phyloP scores from a whole-genome alignment of 192 early-diverging fungal genomes.

The Entomortierella chlamydospora region DNA sequence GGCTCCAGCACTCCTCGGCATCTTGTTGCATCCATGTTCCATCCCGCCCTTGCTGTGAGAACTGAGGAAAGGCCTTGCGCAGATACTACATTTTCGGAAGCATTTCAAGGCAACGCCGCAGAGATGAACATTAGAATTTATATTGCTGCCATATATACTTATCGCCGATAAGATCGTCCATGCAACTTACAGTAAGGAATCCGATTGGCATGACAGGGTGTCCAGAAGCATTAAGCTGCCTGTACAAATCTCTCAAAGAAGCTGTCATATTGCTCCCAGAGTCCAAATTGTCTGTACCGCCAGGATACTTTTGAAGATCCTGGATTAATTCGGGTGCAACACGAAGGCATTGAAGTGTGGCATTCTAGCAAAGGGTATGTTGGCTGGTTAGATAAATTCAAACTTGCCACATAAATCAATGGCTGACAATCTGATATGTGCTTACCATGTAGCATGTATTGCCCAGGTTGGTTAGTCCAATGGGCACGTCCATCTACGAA shows the following conservation, averaged over 20 bases:
- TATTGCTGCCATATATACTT: neutral
- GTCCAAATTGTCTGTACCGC: slow-evolving; percentile 62
- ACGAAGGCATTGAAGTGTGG: slow-evolving; percentile 94
- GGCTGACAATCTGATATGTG: neutral
- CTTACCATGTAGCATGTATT: slow-evolving; percentile 88
- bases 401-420: neutral
- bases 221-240: slow-evolving; percentile 74
- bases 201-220: slow-evolving; percentile 81
- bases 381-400: too few relatives aligned
- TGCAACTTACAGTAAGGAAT: slow-evolving; percentile 74
- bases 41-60: slow-evolving; percentile 79
- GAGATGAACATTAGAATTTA: neutral
- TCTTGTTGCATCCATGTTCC: slow-evolving; percentile 93
- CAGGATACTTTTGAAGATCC: slow-evolving; percentile 58
- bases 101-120: neutral
- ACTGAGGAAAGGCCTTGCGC: slow-evolving; percentile 86
- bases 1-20: slow-evolving; percentile 97
- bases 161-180: neutral
- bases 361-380: slow-evolving; percentile 73
- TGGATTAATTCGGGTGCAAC: slow-evolving; percentile 82
- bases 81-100: slow-evolving; percentile 63
- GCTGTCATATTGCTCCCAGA: slow-evolving; percentile 72
- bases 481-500: slow-evolving; percentile 85
- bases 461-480: slow-evolving; percentile 91
- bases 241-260: slow-evolving; percentile 79